phyloP scores from a whole-genome alignment of 2,329 filamentous ascomycete genomes.

The Neurospora sp. region DNA sequence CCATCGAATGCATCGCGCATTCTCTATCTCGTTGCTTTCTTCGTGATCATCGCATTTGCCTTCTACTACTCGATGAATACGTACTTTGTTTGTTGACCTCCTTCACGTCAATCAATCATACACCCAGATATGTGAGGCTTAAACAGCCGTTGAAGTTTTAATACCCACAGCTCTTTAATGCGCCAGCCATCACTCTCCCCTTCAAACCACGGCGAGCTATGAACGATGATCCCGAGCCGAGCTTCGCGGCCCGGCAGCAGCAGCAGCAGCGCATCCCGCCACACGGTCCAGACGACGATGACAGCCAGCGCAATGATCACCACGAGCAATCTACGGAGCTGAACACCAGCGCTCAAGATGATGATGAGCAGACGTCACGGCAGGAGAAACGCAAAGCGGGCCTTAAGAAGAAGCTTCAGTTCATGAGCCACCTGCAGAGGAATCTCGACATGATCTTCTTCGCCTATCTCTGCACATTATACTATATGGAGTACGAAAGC shows the following conservation, averaged over 20 bases:
- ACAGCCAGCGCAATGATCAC: slow-evolving; percentile 1
- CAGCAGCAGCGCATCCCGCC: slow-evolving; percentile 5
- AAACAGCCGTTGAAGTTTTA: background rate
- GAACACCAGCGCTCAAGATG: slow-evolving; percentile 4
- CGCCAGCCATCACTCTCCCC: background rate
- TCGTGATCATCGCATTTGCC: background rate
- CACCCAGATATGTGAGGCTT: background rate
- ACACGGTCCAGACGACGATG: background rate
- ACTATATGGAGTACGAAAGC: slow-evolving; percentile 60
- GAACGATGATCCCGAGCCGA: slow-evolving; percentile 35
- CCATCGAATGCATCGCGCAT: background rate
- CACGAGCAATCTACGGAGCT: slow-evolving; percentile 3
- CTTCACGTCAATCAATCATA: background rate
- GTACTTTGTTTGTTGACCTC: background rate
- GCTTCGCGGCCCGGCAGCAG: slow-evolving; percentile 27
- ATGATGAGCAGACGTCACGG: slow-evolving; percentile 9
- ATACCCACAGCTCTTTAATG: background rate
- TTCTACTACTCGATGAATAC: background rate
- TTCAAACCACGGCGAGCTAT: slow-evolving; percentile 27
- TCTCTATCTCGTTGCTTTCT: background rate
- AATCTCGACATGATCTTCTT: slow-evolving; percentile 55
- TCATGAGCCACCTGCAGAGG: slow-evolving; percentile 50
- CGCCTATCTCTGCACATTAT: slow-evolving; percentile 54
- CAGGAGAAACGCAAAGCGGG: slow-evolving; percentile 23
- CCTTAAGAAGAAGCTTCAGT: slow-evolving; percentile 47